Evolutionary conservation across 495 filamentous ascomycete species (phyloP), one percentile per base, ranked within the genome.

Genomic region (Penicillium dipodomyicola): DNA sequence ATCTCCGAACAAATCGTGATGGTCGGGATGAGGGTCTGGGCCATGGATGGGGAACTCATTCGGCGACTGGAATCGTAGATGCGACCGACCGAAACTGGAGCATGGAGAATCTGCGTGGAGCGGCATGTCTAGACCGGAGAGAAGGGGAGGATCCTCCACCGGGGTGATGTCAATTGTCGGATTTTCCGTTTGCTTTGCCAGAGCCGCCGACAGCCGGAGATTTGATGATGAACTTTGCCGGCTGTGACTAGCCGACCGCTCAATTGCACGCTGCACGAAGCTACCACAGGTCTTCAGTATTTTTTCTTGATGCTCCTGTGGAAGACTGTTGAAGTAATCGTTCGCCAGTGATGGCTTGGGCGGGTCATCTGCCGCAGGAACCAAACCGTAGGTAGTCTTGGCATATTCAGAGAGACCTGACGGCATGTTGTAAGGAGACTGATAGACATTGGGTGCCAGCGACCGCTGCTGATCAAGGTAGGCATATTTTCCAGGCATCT

Each of bases 71-170:
- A 74, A 75, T 35, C 76, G 74, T 52, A 79, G 59, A 60, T 77
- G 76, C 67, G 76, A 74, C 62, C 76, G 74, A 50, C 74, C 76
- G 56, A 79, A 79, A 63, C 65, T 79, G n/a, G 76, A 79, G 44
- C 67, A 70, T 1, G 76, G 76, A 17, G 76, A 79, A 51, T 77
- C 74, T n/a, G 73, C 74, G 57, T 76, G 76, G 33, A 77, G 55
- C 12, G 74, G 76, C 50, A 76, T 65, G 49, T 79, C 76, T 12
- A 77, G 63, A 19, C 67, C 71, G 7, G 72, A 67, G 41, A 77
- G 43, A 29, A 54, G 57, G 5, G 73, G 73, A 42, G 75, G 67
- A 45, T 75, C 72, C 33, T 77, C 76, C 14, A 77, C 76, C 9
- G 74, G 70, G 10, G 76, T 79, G 51, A 79, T 77, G 53, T 79